Evolutionary conservation across 345 rosid species (phyloP).

Genomic region (Acer negundo): DNA sequence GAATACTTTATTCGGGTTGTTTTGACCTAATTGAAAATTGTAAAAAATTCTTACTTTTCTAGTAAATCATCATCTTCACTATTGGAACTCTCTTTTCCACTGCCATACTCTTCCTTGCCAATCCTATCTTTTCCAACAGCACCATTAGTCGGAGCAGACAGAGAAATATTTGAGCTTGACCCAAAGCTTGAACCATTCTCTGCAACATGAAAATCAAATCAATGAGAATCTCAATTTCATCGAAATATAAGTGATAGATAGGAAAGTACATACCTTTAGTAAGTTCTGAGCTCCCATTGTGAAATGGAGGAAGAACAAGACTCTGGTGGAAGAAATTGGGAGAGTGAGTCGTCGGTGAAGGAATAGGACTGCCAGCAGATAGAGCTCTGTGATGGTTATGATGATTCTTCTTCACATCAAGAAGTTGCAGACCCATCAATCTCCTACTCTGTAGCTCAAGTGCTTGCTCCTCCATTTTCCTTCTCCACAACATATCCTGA

Average conservation of each 20-base stretch:
- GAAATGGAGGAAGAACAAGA: constrained; percentile 47
- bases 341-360: constrained; percentile 50
- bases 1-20: not conserved
- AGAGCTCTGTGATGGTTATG: constrained; percentile 62
- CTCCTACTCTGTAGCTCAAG: constrained; percentile 82
- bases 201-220: constrained; percentile 25
- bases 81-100: constrained; percentile 38
- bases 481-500: constrained; percentile 73
- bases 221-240: not conserved
- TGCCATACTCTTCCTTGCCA: constrained; percentile 33
- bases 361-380: constrained; percentile 61
- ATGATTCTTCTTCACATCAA: constrained; percentile 67
- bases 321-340: constrained; percentile 57
- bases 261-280: constrained; percentile 32
- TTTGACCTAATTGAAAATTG: not conserved
- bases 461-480: constrained; percentile 75
- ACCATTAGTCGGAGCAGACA: constrained; percentile 1
- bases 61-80: constrained; percentile 35
- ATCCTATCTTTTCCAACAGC: constrained; percentile 32
- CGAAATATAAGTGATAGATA: not conserved
- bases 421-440: constrained; percentile 77
- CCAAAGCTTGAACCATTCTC: constrained; percentile 44
- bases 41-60: constrained; percentile 37
- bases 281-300: constrained; percentile 27
- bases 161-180: constrained; percentile 5